phyloP scores from a whole-genome alignment of 108 stramenopile species.

The Epipyxis sp. region DNA sequence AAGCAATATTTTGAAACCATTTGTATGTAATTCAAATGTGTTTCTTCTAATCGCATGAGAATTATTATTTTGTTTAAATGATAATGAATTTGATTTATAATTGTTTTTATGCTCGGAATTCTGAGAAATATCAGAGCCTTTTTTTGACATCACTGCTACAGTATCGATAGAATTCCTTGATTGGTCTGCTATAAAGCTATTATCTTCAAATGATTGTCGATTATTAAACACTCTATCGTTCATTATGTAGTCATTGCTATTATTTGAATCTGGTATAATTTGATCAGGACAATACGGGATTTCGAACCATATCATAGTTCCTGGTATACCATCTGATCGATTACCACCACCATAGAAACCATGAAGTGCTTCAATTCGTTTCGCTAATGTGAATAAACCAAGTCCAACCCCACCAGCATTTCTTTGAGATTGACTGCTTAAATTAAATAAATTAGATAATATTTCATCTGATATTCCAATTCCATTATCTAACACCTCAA shows the following conservation, averaged over 20 bases:
- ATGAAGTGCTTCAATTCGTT: slow-evolving; percentile 13
- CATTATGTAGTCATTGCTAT: too few relatives aligned
- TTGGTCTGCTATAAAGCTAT: too few relatives aligned
- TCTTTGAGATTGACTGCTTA: background rate
- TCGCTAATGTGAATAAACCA: slow-evolving; percentile 9
- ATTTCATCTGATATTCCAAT: background rate
- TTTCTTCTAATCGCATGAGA: too few relatives aligned
- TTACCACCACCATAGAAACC: background rate
- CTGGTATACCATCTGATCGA: slow-evolving; percentile 2
- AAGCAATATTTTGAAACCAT: background rate
- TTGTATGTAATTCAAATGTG: too few relatives aligned
- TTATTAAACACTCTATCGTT: too few relatives aligned
- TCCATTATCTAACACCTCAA: background rate
- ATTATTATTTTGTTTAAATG: too few relatives aligned
- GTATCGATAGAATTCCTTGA: too few relatives aligned
- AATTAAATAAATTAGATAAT: background rate
- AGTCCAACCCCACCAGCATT: slow-evolving; percentile 16
- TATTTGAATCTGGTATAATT: background rate
- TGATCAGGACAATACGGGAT: slow-evolving; percentile 3
- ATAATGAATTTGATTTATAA: too few relatives aligned
- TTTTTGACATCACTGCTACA: too few relatives aligned
- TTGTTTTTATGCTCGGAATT: too few relatives aligned
- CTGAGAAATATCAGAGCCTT: too few relatives aligned
- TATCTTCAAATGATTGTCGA: too few relatives aligned
- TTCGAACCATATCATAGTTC: slow-evolving; percentile 17